Base-by-base conservation (phyloP, 495 filamentous ascomycete species). In the Tetracladium marchalianum region DNA sequence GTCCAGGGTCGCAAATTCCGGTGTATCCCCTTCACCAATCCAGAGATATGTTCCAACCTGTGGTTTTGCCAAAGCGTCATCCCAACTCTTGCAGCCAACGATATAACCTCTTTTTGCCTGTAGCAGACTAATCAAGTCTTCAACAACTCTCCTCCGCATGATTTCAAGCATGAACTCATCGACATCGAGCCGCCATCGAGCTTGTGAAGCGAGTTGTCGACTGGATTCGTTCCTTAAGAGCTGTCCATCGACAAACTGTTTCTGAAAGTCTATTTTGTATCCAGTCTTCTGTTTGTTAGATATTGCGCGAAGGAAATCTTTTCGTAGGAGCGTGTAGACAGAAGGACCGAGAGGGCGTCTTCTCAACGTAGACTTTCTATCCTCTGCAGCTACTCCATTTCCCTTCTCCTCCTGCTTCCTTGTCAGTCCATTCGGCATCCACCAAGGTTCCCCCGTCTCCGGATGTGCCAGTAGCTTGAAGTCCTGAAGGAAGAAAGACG, bases 171-270 rank as follows among this genome's bases (percentile, higher is more conserved):
- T 47, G 37, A 81, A 75, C 0, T 61, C 58, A n/a, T 73, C 70
- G 80, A 88, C 87, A 53, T 90, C 82, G 31, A 66, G 34, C 12
- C 81, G 74, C 82, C 83, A 90, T 3, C 19, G n/a, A 12, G 19
- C 39, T 18, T 27, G 22, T 3, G 22, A 27, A 27, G 22, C 22
- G 22, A 27, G 22, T 27, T 27, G 22, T 27, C 22, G 22, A 7
- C 22, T 27, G 22, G 22, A 7, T 3, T 3, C 22, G 22, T 27
- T 27, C 22, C 22, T 27, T 3, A 27, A 7, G 3, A 27, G 7
- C 7, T 27, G 22, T 7, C 22, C 22, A 27, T 27, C 22, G 22
- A 27, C 7, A 7, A 27, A 27, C 22, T 27, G 22, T 7, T 41
- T 24, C 39, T 41, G 11, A n/a, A 36, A n/a, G 16, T 36, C 35